Evolutionary conservation across 768 basidiomycete species (phyloP).

Genomic region (Pholiota conissans): DNA sequence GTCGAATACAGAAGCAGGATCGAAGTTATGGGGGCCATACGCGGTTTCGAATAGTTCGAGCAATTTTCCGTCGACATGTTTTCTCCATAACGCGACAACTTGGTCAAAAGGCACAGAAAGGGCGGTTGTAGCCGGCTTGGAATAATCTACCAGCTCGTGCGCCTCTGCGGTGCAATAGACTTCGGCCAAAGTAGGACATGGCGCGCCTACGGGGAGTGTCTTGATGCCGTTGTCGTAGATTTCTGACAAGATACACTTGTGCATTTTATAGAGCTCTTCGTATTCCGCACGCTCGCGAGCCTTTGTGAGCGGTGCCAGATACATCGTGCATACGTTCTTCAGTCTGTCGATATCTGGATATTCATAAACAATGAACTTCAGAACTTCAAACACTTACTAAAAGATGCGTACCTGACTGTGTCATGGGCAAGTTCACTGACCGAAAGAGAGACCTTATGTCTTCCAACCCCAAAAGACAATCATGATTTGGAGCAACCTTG

Average conservation of each 20-base stretch:
- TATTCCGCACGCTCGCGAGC: not conserved
- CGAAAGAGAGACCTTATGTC: too few species aligned
- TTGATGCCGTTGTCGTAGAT: not conserved
- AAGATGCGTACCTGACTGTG: too few species aligned
- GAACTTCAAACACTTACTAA: too few species aligned
- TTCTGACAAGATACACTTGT: not conserved
- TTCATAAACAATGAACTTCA: too few species aligned
- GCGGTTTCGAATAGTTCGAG: not conserved
- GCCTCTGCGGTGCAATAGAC: not conserved
- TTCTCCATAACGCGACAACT: not conserved
- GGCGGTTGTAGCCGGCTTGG: not conserved
- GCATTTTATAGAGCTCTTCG: not conserved
- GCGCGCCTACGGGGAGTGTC: not conserved
- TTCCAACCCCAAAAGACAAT: too few species aligned
- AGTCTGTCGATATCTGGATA: not conserved
- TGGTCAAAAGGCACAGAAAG: not conserved
- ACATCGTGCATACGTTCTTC: not conserved
- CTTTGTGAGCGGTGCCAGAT: not conserved
- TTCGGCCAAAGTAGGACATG: not conserved
- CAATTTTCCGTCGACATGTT: not conserved
- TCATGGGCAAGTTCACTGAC: too few species aligned
- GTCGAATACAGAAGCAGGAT: not conserved
- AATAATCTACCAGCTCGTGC: not conserved
- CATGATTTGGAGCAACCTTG: too few species aligned
- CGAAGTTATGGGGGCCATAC: not conserved